Base-by-base conservation (phyloP, 768 basidiomycete species). In the Suillus cothurnatus region DNA sequence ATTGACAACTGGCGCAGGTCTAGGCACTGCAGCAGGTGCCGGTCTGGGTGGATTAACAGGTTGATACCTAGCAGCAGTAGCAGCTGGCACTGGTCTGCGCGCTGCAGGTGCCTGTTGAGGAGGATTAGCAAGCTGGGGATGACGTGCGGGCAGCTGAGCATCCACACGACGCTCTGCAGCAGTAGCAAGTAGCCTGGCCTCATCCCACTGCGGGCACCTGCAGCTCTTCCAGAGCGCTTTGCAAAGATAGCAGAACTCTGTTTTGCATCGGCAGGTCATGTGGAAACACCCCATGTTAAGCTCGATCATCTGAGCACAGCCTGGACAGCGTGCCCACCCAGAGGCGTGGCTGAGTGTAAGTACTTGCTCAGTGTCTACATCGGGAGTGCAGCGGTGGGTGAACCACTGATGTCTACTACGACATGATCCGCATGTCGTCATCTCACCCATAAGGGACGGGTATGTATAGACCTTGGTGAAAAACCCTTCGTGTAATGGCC, bases 181-280 rank as follows among this genome's bases (percentile, higher is more conserved):
- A 4, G 77, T 81, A 4, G 67, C 77, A 36, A 82, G 14, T 15
- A 76, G 31, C 7, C 67, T 62, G 4, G 32, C 38, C 69, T 91
- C 90, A 26, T 91, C 89, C 88, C 89, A 92, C 64, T 88, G 86
- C 0, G 81, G 80, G 67, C 91, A 92, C 0, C 0, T 17, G 68
- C 91, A 93, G 1, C 75, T 79, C 76, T 90, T 90, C 90, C 91
- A 93, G 4, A 64, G 77, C 28, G 69, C 81, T 78, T 81, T 60
- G 79, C 86, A 81, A 78, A 86, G 66, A 57, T 81, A 82, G 67
- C 81, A 81, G 52, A 81, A 81, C 58, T 81, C 71, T 14, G 75
- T 76, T 47, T 68, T 63, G 68, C 81, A 81, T 32, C 74, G 66
- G 61, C 81, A 82, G 2, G 77, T 77, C 76, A 82, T 80, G 64